phyloP scores from a whole-genome alignment of 192 early-diverging fungal genomes.

The Kickxella alabastrina region DNA sequence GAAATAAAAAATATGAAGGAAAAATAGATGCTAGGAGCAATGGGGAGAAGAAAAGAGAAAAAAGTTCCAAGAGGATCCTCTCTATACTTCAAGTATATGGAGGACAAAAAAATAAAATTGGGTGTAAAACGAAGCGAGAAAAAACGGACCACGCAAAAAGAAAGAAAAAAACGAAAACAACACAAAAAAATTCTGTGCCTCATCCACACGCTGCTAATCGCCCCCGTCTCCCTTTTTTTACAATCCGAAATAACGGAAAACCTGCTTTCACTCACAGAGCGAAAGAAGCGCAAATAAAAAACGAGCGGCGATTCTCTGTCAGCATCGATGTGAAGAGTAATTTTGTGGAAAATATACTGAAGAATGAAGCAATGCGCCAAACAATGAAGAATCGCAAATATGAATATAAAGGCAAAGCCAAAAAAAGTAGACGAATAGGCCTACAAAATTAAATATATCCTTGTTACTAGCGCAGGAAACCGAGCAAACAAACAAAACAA shows the following conservation, averaged over 20 bases:
- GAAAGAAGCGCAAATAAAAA: slow-evolving; percentile 6
- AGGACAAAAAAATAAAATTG: too few relatives aligned
- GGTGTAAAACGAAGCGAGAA: not conserved
- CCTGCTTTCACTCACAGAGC: slow-evolving; percentile 5
- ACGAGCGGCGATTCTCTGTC: not conserved
- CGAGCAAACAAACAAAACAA: too few relatives aligned
- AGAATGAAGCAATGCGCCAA: too few relatives aligned
- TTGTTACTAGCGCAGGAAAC: too few relatives aligned
- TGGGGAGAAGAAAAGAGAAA: slow-evolving; percentile 1
- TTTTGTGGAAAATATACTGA: too few relatives aligned
- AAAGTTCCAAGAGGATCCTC: slow-evolving; percentile 5
- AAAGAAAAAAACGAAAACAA: slow-evolving; percentile 5
- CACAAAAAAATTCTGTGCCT: not conserved
- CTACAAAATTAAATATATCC: too few relatives aligned
- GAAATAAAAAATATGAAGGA: not conserved
- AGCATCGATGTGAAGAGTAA: too few relatives aligned
- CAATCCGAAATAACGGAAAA: not conserved
- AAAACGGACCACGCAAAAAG: not conserved
- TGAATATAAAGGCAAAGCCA: too few relatives aligned
- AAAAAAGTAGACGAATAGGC: too few relatives aligned
- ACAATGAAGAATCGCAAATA: too few relatives aligned
- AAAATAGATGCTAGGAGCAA: slow-evolving; percentile 3
- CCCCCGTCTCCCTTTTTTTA: not conserved
- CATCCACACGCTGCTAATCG: slow-evolving; percentile 1
- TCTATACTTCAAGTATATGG: slow-evolving; percentile 1